Evolutionary conservation across 2,329 filamentous ascomycete genomes (phyloP).

Genomic region (Fusarium praegraminearum): DNA sequence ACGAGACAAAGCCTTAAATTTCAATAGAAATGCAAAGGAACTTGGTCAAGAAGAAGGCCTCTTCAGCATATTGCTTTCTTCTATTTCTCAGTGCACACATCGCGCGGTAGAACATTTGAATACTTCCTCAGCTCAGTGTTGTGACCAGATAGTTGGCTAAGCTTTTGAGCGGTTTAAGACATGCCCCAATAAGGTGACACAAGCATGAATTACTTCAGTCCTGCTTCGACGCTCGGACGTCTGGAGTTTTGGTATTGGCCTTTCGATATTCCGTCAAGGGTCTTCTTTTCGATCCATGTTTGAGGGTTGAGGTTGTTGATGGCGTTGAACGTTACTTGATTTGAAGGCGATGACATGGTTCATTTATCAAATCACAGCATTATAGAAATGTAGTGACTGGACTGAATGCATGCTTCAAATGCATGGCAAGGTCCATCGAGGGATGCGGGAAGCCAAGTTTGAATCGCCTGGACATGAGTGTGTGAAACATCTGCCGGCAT

Average conservation of each 20-base stretch:
- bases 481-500: slow-evolving; percentile 45
- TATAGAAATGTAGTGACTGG: slow-evolving; percentile 35
- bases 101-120: neutral
- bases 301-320: neutral
- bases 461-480: slow-evolving; percentile 23
- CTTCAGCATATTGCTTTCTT: neutral
- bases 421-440: slow-evolving; percentile 32
- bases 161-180: slow-evolving; percentile 41
- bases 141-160: neutral
- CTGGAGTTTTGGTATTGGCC: neutral
- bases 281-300: neutral
- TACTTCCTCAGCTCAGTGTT: neutral
- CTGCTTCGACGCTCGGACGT: neutral
- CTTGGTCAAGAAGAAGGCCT: neutral
- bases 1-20: neutral
- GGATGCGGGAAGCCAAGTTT: slow-evolving; percentile 44
- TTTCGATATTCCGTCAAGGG: neutral
- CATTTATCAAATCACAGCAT: neutral
- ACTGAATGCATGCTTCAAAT: slow-evolving; percentile 33
- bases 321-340: slow-evolving; percentile 2
- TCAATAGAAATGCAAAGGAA: neutral
- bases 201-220: slow-evolving; percentile 21
- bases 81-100: neutral
- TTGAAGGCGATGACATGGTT: neutral
- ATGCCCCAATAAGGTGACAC: slow-evolving; percentile 33